A percentile compares a stretch with the other conserved stretches of the same genome.
These are phyloP conservation scores for Lachnellula occidentalis DNA, from an alignment of 2,329 filamentous ascomycete species.

Conservation along the genomic window DNA sequence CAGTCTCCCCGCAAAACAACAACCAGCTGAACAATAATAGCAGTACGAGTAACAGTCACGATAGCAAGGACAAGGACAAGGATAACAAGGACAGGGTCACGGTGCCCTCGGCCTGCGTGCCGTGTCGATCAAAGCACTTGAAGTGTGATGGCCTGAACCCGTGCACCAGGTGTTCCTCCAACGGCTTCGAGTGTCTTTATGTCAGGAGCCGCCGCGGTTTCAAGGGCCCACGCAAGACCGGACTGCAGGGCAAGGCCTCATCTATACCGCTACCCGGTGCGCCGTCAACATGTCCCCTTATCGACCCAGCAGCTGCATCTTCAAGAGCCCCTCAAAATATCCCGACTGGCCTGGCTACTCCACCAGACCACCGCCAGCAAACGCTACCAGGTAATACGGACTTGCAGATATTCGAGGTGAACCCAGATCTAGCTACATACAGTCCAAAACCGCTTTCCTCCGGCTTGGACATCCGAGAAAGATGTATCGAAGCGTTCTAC, in stretches of 20 bases:
- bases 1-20: background rate
- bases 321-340: slow-evolving; percentile 18
- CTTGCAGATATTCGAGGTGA: slow-evolving; percentile 22
- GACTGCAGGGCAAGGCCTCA: slow-evolving; percentile 27
- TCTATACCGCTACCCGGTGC: slow-evolving; percentile 17
- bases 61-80: slow-evolving; percentile 3
- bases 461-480: slow-evolving; percentile 22
- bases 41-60: too few species aligned
- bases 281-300: slow-evolving; percentile 17
- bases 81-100: slow-evolving; percentile 6
- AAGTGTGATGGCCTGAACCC: slow-evolving; percentile 68
- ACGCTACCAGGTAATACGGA: slow-evolving; percentile 16
- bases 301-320: slow-evolving; percentile 18
- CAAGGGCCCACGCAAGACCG: slow-evolving; percentile 56
- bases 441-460: background rate
- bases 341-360: slow-evolving; percentile 24
- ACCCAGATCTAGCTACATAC: slow-evolving; percentile 27
- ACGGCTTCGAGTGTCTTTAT: slow-evolving; percentile 61
- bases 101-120: slow-evolving; percentile 19
- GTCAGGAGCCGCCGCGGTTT: slow-evolving; percentile 69
- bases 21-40: background rate
- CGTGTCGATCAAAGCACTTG: slow-evolving; percentile 49
- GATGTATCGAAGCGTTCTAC: slow-evolving; percentile 22
- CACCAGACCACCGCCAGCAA: slow-evolving; percentile 23
- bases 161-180: slow-evolving; percentile 59